Evolutionary conservation across 2,329 filamentous ascomycete species (phyloP), one percentile per base, ranked within the genome.

Genomic region (Endoconidiophora laricicola): DNA sequence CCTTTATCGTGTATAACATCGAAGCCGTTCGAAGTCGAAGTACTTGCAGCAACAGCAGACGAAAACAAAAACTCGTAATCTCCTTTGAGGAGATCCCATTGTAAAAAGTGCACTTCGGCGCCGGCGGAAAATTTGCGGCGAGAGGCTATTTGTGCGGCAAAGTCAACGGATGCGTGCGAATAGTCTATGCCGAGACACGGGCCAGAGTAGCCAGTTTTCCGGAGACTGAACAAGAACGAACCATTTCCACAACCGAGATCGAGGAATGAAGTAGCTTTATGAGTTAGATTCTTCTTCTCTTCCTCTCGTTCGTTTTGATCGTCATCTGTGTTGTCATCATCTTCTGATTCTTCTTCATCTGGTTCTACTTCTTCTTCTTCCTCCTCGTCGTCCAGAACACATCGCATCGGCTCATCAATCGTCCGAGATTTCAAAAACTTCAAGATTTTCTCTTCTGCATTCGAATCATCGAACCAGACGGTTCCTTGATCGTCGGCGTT

Each of bases 1-100:
- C 91, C 91, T 67, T 98, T 98, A 66, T 98, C 91, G n/a, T 95
- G 74, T 0, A 95, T 81, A 0, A 95, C 78, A 64, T 96, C 87
- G 68, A 88, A 96, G 1, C 83, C 83, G 0, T 63, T 62, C 0
- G 4, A 3, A 4, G 33, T 16, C 29, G 7, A 33, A 18, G 36
- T 57, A 57, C 29, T 63, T 57, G 2, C 52, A 6, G 29, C 4
- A 20, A 16, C 10, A 7, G 16, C 10, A 9, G 4, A 39, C n/a
- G n/a, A 53, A 22, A 62, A 57, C 2, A 73, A 66, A 0, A 62
- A 57, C 0, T 56, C 53, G 33, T 65, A 59, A 2, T 64, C 53
- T 1, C 67, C 67, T 7, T 60, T 60, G 3, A 87, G 66, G 48
- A 84, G 70, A 60, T 84, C 79, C 79, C 82, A 86, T 46, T 74